Evolutionary conservation across 2,329 filamentous ascomycete species (phyloP).

Genomic region (Stachybotrys elegans): DNA sequence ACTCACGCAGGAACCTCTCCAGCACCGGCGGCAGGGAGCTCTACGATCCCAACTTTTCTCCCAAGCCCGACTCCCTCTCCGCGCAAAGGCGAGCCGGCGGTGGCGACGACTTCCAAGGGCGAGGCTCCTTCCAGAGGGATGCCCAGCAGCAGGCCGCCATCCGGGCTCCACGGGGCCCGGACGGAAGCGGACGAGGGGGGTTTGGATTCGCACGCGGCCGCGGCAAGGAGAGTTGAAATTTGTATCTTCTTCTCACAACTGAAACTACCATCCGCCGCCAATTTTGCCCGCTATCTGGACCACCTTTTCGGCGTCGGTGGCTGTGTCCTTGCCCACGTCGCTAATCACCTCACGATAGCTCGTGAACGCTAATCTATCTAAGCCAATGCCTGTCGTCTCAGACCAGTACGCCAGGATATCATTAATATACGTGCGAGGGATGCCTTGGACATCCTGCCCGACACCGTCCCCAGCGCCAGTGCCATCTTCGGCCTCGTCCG

Average conservation of each 20-base stretch:
- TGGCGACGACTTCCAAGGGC: slow-evolving; percentile 32
- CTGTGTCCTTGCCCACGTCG: slow-evolving; percentile 77
- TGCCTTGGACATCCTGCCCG: too few relatives aligned
- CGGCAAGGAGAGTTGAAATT: slow-evolving; percentile 31
- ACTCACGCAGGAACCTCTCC: slow-evolving; percentile 18
- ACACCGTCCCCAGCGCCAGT: slow-evolving; percentile 37
- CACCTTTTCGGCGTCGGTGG: slow-evolving; percentile 71
- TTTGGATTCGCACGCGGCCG: slow-evolving; percentile 71
- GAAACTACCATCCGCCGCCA: slow-evolving; percentile 80
- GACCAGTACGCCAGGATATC: slow-evolving; percentile 74
- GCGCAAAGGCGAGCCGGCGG: slow-evolving; percentile 35
- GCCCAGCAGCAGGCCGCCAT: slow-evolving; percentile 65
- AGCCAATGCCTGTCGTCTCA: slow-evolving; percentile 60
- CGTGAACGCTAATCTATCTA: slow-evolving; percentile 73
- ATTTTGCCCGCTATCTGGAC: slow-evolving; percentile 85
- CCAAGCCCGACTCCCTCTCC: slow-evolving; percentile 52
- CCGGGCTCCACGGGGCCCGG: slow-evolving; percentile 72
- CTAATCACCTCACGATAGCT: slow-evolving; percentile 90
- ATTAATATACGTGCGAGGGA: slow-evolving; percentile 62
- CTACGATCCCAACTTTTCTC: slow-evolving; percentile 70
- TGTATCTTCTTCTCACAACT: too few relatives aligned
- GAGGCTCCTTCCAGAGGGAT: slow-evolving; percentile 39
- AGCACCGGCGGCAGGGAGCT: slow-evolving; percentile 51
- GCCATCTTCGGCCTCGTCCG: slow-evolving; percentile 42
- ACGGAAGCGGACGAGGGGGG: slow-evolving; percentile 69